These are phyloP conservation scores for Rosa chinensis DNA, from an alignment of 306 rosid species.

Conservation along the genomic window DNA sequence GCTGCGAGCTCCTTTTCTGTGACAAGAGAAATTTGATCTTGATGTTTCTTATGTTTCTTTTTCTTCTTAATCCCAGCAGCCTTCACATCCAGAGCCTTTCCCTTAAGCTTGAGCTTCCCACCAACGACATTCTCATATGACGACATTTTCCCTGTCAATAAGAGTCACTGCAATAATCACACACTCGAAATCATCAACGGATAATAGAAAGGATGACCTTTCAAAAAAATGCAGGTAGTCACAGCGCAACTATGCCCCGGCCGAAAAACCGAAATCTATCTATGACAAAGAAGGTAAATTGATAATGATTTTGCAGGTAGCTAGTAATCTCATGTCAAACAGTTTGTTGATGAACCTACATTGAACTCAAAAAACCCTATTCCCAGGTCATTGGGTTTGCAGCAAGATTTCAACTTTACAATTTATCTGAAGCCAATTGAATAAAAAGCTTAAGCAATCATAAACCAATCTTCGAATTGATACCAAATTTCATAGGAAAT, in stretches of 20 bases:
- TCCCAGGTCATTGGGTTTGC: not conserved
- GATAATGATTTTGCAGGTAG: not conserved
- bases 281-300: not conserved
- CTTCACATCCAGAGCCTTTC: slow-evolving; percentile 96
- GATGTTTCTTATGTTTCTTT: slow-evolving; percentile 64
- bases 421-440: not conserved
- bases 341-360: not conserved
- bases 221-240: not conserved
- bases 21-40: slow-evolving; percentile 46
- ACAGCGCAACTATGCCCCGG: not conserved
- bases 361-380: not conserved
- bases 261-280: not conserved
- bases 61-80: slow-evolving; percentile 89
- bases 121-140: slow-evolving; percentile 80
- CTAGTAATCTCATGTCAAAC: not conserved
- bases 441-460: not conserved
- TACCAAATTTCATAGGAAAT: not conserved
- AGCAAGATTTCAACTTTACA: not conserved
- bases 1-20: slow-evolving; percentile 52
- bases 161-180: not conserved
- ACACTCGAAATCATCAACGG: not conserved
- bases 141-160: slow-evolving; percentile 54
- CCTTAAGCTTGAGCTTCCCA: slow-evolving; percentile 96
- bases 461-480: not conserved
- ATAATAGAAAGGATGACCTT: not conserved